Base-by-base conservation (phyloP, 257 asterid species). In the Avicennia marina region DNA sequence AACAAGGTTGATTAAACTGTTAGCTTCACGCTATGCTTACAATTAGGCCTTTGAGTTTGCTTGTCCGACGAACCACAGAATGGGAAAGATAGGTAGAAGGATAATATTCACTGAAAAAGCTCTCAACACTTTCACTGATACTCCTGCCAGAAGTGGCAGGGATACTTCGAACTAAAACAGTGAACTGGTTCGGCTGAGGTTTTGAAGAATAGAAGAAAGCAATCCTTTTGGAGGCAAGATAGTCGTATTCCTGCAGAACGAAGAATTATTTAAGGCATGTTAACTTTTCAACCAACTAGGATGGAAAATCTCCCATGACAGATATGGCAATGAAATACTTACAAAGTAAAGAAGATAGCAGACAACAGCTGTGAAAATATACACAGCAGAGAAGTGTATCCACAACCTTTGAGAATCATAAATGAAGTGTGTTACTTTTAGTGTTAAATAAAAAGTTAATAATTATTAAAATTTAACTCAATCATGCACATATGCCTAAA, bases 281-380 rank as follows among this genome's bases (percentile, higher is more conserved):
- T 56, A 53, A 63, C 41, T 36, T 54, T 24, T 50, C 22, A 31
- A 59, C 72, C 44, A 12, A 43, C 33, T 39, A 34, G 13, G 38
- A 56, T 31, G 53, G 44, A 54, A 59, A 62, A 43, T 50, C 25
- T 36, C 45, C 1, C 15, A 34, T 48, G 62, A 55, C 40, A 49
- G 41, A 31, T 21, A 45, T 7, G 60, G 56, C 15, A 40, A 64
- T 19, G 62, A 64, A 67, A 56, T 62, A 87, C 99, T 89, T 76
- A 86, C 99, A 61, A 45, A 66, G 78, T 93, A 93, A 66, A 93
- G 99, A 72, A 81, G 90, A 77, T 82, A 93, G 87, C 99, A 93
- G 71, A 89, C 97, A 55, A 84, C 84, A 51, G 84, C 93, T 20
- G 99, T 86, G 95, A 93, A 81, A 57, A 77, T 47, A 73, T 89